Evolutionary conservation across 192 early-diverging fungal genomes (phyloP).

Genomic region (Mortierella hygrophila): DNA sequence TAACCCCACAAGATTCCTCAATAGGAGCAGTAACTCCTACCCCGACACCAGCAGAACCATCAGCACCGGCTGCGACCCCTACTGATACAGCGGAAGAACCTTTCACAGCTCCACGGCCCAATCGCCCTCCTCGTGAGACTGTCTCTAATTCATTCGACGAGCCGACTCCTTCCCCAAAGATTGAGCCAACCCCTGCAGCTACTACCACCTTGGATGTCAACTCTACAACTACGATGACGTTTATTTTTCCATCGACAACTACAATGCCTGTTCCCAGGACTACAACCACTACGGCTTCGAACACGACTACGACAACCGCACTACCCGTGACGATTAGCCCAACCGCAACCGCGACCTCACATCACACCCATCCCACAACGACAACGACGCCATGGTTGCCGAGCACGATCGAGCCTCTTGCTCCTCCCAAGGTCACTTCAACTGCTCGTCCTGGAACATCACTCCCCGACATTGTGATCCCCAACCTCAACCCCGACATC

Average conservation of each 20-base stretch:
- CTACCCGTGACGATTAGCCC: background rate
- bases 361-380: constrained; percentile 4
- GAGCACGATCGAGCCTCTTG: constrained; percentile 31
- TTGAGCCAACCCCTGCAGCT: background rate
- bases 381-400: constrained; percentile 44
- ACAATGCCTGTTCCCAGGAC: background rate
- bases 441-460: constrained; percentile 33
- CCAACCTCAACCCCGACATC: constrained; percentile 33
- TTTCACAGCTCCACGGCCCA: background rate
- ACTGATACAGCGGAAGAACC: background rate
- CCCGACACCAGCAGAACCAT: background rate
- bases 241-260: background rate
- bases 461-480: constrained; percentile 45
- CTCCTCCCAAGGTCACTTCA: constrained; percentile 14
- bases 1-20: background rate
- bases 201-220: background rate
- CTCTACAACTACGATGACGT: background rate
- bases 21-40: background rate
- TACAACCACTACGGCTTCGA: background rate
- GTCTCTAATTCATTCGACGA: background rate
- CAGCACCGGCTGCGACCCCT: background rate
- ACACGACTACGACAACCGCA: background rate
- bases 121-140: background rate
- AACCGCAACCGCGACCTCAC: background rate
- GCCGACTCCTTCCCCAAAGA: background rate